These are phyloP conservation scores for Nyctanthes arbortristis DNA, from an alignment of 257 asterid species.

Conservation along the genomic window DNA sequence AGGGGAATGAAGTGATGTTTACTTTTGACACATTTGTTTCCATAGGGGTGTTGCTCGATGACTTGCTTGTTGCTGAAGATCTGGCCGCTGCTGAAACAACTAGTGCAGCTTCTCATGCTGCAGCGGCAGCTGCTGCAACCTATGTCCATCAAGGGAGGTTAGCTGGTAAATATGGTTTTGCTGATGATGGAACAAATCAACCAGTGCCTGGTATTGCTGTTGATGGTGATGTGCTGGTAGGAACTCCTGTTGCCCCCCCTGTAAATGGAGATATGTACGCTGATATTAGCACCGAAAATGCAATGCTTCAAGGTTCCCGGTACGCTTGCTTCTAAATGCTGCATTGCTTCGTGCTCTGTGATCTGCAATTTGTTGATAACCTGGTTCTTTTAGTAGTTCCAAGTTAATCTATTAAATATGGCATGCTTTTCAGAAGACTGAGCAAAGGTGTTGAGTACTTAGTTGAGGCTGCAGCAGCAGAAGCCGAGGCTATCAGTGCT, in stretches of 20 bases:
- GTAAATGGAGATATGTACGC: constrained; percentile 86
- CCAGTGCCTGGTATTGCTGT: constrained; percentile 43
- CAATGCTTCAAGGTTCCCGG: constrained; percentile 82
- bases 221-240: constrained; percentile 94
- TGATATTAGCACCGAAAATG: constrained; percentile 93
- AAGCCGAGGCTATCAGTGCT: constrained; percentile 97
- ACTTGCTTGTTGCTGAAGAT: constrained; percentile 98
- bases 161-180: constrained; percentile 64
- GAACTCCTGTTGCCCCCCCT: constrained; percentile 91
- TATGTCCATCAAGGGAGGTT: constrained; percentile 63
- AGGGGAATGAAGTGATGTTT: constrained; percentile 14
- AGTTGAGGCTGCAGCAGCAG: constrained; percentile 99
- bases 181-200: constrained; percentile 65
- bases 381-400: constrained; percentile 21
- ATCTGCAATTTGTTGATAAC: constrained; percentile 7
- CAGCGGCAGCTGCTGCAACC: constrained; percentile 82
- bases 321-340: constrained; percentile 27
- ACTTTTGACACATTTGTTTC: constrained; percentile 25
- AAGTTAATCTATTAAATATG: constrained; percentile 21
- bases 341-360: constrained; percentile 17
- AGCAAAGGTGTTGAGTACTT: constrained; percentile 94
- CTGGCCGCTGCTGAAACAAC: constrained; percentile 98
- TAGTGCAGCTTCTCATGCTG: constrained; percentile 94
- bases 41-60: constrained; percentile 87
- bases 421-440: constrained; percentile 50